Evolutionary conservation across 2,329 filamentous ascomycete species (phyloP), one percentile per base, ranked within the genome.

Genomic region (Truncatella angustata): DNA sequence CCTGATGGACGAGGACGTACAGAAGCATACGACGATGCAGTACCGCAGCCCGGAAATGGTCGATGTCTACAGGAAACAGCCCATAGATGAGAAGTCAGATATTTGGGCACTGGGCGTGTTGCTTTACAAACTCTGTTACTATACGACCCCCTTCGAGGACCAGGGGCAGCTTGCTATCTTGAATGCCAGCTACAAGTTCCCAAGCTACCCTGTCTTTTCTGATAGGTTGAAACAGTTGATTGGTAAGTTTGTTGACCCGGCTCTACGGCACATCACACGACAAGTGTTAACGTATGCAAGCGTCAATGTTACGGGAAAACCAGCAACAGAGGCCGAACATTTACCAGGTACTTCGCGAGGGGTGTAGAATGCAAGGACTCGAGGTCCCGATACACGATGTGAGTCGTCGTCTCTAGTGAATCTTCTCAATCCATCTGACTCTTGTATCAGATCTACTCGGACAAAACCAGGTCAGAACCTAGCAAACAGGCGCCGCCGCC

Each of bases 11-110:
- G 94, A 99, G 66, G 94, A 99, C 70, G 87, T 99, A 11, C 94
- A 97, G 71, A 90, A 90, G 63, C 93, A 99, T 68, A 99, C 94
- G 0, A 99, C 94, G 1, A 80, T 99, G 72, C 94, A 99, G 70
- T 99, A 99, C 69, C 83, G 94, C 59, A 97, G 93, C 67, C 94
- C 94, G 5, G 94, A 99, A 73, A 99, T 99, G 94, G 87, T 99
- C 55, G 94, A 99, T 65, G 94, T 99, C 21, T 99, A 97, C 73
- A 82, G 92, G 57, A 96, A 95, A 70, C 90, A 92, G 62, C 91
- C 94, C 1, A 96, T 99, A 66, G 91, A 99, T 66, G 94, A 99
- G 74, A 99, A 99, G 75, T 95, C 92, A 45, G 94, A 99, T 70
- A 97, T 99, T 26, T 99, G 92, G 94, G 94, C 94, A 1, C 74